Evolutionary conservation across 2,329 filamentous ascomycete genomes (phyloP).

Genomic region (Annulohypoxylon truncatum): DNA sequence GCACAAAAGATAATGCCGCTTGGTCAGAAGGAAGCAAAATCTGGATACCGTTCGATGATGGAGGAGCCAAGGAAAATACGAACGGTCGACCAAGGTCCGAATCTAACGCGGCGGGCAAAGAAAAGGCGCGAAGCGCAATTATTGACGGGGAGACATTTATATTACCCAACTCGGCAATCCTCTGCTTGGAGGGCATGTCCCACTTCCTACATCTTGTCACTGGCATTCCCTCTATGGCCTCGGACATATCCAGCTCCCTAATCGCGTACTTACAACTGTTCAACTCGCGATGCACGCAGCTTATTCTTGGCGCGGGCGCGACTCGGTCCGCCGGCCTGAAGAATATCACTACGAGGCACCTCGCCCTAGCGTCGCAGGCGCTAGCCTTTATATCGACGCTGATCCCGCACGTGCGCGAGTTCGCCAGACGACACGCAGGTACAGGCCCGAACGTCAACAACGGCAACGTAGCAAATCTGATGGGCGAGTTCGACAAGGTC

Average conservation of each 20-base stretch:
- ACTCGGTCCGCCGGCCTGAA: slow-evolving; percentile 89
- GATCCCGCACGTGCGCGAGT: slow-evolving; percentile 91
- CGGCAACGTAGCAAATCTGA: slow-evolving; percentile 66
- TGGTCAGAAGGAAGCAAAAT: slow-evolving; percentile 74
- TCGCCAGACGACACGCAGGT: slow-evolving; percentile 80
- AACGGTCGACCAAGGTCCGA: slow-evolving; percentile 53
- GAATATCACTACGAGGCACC: slow-evolving; percentile 95
- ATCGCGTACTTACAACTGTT: slow-evolving; percentile 91
- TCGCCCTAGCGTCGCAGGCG: slow-evolving; percentile 90
- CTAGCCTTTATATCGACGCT: slow-evolving; percentile 88
- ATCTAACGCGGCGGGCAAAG: slow-evolving; percentile 65
- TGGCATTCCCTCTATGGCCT: slow-evolving; percentile 88
- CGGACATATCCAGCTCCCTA: slow-evolving; percentile 82
- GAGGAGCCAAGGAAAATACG: slow-evolving; percentile 53
- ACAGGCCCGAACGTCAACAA: slow-evolving; percentile 56
- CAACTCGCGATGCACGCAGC: slow-evolving; percentile 94
- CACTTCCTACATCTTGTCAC: slow-evolving; percentile 85
- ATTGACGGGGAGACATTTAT: slow-evolving; percentile 89
- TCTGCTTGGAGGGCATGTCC: slow-evolving; percentile 84
- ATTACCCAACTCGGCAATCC: slow-evolving; percentile 83
- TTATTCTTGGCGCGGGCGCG: slow-evolving; percentile 94
- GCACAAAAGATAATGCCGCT: slow-evolving; percentile 74
- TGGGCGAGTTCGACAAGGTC: slow-evolving; percentile 90
- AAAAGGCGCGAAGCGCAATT: slow-evolving; percentile 76
- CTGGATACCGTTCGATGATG: slow-evolving; percentile 61